These are phyloP conservation scores for Trichoderma asperellum DNA, from an alignment of 2,329 filamentous ascomycete genomes.

Conservation along the genomic window DNA sequence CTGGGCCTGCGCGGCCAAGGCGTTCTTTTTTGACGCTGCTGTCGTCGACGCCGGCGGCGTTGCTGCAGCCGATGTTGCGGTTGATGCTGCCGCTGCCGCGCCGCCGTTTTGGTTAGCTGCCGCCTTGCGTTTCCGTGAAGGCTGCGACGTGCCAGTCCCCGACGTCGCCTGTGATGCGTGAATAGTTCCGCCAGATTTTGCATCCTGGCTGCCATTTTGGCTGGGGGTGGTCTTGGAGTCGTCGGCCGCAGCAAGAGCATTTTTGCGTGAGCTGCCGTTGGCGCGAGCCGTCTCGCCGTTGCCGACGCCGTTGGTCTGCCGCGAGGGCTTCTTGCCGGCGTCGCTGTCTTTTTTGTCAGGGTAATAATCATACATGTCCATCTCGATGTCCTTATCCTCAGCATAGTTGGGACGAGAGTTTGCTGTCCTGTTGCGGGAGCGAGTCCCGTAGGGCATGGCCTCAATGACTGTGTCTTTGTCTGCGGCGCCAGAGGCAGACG, in stretches of 20 bases:
- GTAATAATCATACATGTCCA: conserved; percentile 77
- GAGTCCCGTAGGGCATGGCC: conserved; percentile 82
- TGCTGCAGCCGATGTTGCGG: conserved; percentile 28
- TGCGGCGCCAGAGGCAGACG: conserved; percentile 51
- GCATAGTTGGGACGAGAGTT: conserved; percentile 89
- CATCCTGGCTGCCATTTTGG: conserved; percentile 46
- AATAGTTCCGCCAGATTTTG: conserved; percentile 35
- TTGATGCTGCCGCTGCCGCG: conserved; percentile 34
- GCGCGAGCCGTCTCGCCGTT: conserved; percentile 43
- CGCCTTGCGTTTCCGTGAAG: conserved; percentile 86
- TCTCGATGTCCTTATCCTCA: conserved; percentile 87
- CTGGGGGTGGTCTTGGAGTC: conserved; percentile 43
- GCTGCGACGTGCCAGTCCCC: conserved; percentile 50
- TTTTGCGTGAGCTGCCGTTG: conserved; percentile 48
- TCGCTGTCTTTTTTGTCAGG: conserved; percentile 58
- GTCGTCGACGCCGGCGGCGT: conserved; percentile 28
- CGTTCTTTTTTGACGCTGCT: conserved; percentile 32
- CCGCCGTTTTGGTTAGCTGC: conserved; percentile 42
- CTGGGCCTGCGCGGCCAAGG: conserved; percentile 43
- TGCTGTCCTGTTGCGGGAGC: conserved; percentile 85
- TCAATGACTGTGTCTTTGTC: conserved; percentile 56
- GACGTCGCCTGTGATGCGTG: conserved; percentile 51
- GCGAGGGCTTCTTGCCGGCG: conserved; percentile 58
- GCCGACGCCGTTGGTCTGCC: conserved; percentile 49
- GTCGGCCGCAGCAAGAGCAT: conserved; percentile 39